Evolutionary conservation across 1,284 basidiomycete species (phyloP).

Genomic region (Papiliotrema fonsecae): DNA sequence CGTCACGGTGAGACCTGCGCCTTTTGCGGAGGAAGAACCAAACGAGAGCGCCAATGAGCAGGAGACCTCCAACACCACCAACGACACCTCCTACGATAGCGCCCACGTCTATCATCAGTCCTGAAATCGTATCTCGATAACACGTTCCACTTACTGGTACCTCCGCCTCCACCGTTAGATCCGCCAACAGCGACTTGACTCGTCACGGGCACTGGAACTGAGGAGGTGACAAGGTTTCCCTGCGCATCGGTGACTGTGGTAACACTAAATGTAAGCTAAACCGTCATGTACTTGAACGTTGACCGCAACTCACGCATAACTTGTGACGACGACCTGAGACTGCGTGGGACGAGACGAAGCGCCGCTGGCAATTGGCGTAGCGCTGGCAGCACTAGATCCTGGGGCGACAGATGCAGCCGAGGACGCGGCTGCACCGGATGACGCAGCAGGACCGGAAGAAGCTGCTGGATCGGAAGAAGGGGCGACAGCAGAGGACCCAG

Average conservation of each 20-base stretch:
- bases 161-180: slow-evolving; percentile 1
- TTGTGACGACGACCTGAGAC: not conserved
- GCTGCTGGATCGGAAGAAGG: not conserved
- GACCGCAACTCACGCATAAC: not conserved
- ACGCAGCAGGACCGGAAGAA: not conserved
- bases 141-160: slow-evolving; percentile 14
- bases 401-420: not conserved
- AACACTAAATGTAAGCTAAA: not conserved
- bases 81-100: slow-evolving; percentile 47
- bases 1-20: slow-evolving; percentile 36
- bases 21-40: slow-evolving; percentile 39
- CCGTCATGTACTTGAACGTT: not conserved
- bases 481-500: too few species aligned
- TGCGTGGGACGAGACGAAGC: not conserved
- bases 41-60: slow-evolving; percentile 28
- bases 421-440: not conserved
- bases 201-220: slow-evolving; percentile 1
- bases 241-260: slow-evolving; percentile 2
- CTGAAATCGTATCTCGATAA: not conserved
- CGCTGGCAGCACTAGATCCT: not conserved
- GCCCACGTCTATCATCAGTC: slow-evolving; percentile 26
- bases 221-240: not conserved
- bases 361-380: not conserved
- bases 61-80: slow-evolving; percentile 43
- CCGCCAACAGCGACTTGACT: slow-evolving; percentile 5